Evolutionary conservation across 345 rosid species (phyloP).

Genomic region (Populus euphratica): DNA sequence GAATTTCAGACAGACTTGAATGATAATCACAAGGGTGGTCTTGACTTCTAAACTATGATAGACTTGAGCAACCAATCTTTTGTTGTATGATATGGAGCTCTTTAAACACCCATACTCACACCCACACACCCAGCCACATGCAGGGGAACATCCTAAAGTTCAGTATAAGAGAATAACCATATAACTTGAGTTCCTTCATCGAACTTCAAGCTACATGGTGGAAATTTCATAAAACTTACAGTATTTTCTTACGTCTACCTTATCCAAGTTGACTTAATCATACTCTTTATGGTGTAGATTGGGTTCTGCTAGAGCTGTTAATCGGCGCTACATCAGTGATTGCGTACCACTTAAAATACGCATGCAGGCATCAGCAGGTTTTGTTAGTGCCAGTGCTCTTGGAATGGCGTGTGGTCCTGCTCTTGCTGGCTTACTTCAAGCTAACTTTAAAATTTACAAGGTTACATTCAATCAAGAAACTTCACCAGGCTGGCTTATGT

Average conservation of each 20-base stretch:
- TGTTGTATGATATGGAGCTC: background rate
- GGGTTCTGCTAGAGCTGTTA: constrained; percentile 99
- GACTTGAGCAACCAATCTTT: background rate
- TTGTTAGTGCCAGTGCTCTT: constrained; percentile 99
- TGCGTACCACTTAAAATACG: constrained; percentile 86
- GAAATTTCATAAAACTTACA: background rate
- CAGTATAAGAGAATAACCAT: background rate
- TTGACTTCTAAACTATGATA: background rate
- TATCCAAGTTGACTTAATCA: constrained; percentile 11
- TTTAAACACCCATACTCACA: background rate
- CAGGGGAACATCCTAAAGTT: background rate
- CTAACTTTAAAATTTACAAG: constrained; percentile 71
- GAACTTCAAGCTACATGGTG: background rate
- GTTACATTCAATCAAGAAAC: constrained; percentile 75
- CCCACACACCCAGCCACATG: background rate
- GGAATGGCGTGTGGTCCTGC: constrained; percentile 99
- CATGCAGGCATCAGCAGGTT: constrained; percentile 98
- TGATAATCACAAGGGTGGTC: background rate
- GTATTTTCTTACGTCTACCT: background rate
- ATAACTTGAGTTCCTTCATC: background rate
- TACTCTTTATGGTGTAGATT: constrained; percentile 50
- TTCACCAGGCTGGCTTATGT: constrained; percentile 99
- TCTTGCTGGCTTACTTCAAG: constrained; percentile 90
- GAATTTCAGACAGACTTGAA: background rate
- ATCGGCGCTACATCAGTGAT: constrained; percentile 93